Evolutionary conservation across 2,329 filamentous ascomycete species (phyloP), one percentile per base, ranked within the genome.

Genomic region (Arthroderma uncinatum): DNA sequence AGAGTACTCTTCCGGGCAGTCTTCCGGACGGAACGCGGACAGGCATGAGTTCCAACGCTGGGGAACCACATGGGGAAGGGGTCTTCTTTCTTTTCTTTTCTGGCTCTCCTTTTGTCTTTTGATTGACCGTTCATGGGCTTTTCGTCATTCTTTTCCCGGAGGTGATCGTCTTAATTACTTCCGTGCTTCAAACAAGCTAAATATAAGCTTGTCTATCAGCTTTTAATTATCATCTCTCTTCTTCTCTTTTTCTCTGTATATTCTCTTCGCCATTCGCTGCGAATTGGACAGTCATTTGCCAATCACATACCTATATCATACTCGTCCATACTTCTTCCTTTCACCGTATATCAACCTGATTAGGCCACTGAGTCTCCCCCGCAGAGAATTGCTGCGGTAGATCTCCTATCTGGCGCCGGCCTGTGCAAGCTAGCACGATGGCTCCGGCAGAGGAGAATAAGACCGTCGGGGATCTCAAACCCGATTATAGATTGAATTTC

Each of bases 401-500:
- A 30, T 30, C 28, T 30, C 28, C 28, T 4, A 30, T 7, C 28
- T 30, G 3, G 28, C 7, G 14, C 25, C 16, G 14, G n/a, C 47
- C 12, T 14, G 2, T 25, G 47, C 34, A 10, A 33, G 25, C n/a
- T 21, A 28, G 40, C 21, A 50, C 12, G 14, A 50, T 50, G 47
- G 47, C 28, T 33, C 25, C 23, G 25, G 14, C 47, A 50, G 47
- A 48, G 21, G 44, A 48, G 23, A n/a, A n/a, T 16, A 30, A 30
- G 1, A 16, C 2, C 19, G 21, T 12, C n/a, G 54, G 39, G 21
- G 36, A 37, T 10, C 30, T 21, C 37, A 47, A 19, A 19, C 25
- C 14, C 30, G 55, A 57, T 12, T 21, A 60, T 10, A 48, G 50
- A 23, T 25, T 28, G 33, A 44, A 37, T 10, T 40, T 53, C 47